A percentile compares a stretch with the other conserved stretches of the same genome.
These are phyloP conservation scores for Alternaria arbusti DNA, from an alignment of 2,329 filamentous ascomycete species.

Conservation along the genomic window DNA sequence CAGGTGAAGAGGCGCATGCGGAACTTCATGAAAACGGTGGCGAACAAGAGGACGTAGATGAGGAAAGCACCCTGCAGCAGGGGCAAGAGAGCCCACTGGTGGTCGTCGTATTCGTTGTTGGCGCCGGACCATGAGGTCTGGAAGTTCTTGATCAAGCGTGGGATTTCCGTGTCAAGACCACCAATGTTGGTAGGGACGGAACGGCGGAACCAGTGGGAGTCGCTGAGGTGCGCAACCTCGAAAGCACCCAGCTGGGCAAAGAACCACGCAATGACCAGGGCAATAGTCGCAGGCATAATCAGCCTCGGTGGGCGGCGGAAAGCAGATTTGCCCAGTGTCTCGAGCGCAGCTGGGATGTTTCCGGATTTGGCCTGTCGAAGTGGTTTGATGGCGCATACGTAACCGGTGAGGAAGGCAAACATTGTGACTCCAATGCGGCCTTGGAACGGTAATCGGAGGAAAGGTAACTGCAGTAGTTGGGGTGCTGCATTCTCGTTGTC, in stretches of 20 bases:
- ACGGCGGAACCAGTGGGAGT: conserved; percentile 60
- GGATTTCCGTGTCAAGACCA: conserved; percentile 54
- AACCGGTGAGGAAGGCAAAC: conserved; percentile 63
- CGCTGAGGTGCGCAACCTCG: conserved; percentile 54
- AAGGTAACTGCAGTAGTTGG: conserved; percentile 58
- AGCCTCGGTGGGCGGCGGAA: conserved; percentile 61
- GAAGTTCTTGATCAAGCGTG: conserved; percentile 54
- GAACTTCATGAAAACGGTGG: conserved; percentile 57
- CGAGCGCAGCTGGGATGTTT: conserved; percentile 53
- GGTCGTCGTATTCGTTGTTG: conserved; percentile 60
- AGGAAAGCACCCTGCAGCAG: conserved; percentile 59
- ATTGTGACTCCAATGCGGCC: conserved; percentile 63
- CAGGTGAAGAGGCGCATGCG: conserved; percentile 56
- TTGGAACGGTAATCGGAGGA: conserved; percentile 63
- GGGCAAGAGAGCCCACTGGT: conserved; percentile 62
- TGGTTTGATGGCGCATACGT: conserved; percentile 63
- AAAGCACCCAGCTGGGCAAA: conserved; percentile 59
- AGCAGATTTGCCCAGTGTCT: conserved; percentile 59
- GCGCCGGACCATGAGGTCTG: conserved; percentile 59
- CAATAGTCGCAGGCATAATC: conserved; percentile 60
- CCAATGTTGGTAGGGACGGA: conserved; percentile 55
- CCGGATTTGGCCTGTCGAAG: conserved; percentile 58
- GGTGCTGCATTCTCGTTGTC: conserved; percentile 52
- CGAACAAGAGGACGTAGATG: conserved; percentile 57
- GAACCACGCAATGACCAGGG: conserved; percentile 58